Conservation (phyloP, 305 asterid genomes). For the Lippia alba region DNA sequence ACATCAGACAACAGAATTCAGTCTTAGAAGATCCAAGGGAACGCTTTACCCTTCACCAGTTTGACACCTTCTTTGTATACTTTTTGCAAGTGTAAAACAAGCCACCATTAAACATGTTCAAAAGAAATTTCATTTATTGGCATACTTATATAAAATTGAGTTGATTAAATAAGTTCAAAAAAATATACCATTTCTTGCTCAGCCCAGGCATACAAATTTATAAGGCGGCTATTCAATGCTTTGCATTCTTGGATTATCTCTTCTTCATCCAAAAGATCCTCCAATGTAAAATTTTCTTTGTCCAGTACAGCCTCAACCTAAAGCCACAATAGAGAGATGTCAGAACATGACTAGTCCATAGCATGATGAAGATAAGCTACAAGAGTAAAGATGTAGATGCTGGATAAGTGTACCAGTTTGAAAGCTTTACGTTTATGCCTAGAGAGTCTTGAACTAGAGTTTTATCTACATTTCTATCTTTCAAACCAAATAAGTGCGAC, state of each 20-base stretch:
- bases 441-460: constrained; percentile 10
- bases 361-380: constrained; percentile 22
- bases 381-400: not conserved
- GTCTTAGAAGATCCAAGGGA: too few species aligned
- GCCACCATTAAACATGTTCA: too few species aligned
- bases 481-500: constrained; percentile 16
- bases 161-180: too few species aligned
- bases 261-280: constrained; percentile 99
- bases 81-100: too few species aligned
- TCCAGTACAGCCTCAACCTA: constrained; percentile 95
- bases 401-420: constrained; percentile 29
- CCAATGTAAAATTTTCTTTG: constrained; percentile 86
- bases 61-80: too few species aligned
- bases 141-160: too few species aligned
- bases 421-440: constrained; percentile 6
- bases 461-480: constrained; percentile 21
- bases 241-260: constrained; percentile 99
- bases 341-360: constrained; percentile 23
- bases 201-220: constrained; percentile 84
- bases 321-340: constrained; percentile 30
- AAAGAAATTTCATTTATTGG: too few species aligned
- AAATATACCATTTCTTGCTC: too few species aligned
- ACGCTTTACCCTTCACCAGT: too few species aligned
- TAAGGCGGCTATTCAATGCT: constrained; percentile 91
- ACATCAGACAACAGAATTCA: too few species aligned